Base-by-base conservation (phyloP, 1,139 yeast species). In the Suhomyces terraborum region DNA sequence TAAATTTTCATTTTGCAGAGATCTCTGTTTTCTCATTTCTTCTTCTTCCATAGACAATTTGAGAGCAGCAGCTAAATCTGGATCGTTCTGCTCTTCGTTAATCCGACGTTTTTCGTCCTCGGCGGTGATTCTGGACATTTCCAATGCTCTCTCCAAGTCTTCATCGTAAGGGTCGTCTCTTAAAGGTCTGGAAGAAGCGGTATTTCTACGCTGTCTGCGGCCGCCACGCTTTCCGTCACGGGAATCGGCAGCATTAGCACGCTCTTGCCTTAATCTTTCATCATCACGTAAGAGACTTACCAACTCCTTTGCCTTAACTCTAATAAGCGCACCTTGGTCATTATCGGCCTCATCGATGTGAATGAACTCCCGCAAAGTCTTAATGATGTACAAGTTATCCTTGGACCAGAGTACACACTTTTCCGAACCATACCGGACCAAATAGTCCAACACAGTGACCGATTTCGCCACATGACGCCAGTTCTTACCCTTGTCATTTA, bases 391-490 rank as follows among this genome's bases (percentile, higher is more conserved):
- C 40, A 93, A 65, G 61, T 93, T 93, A 61, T 89, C 96, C 61
- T 84, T 85, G 45, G 95, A 84, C 99, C 99, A 93, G 40, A 84
- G 71, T 7, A 93, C 96, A 56, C 94, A 94, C 54, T 87, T 86
- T 53, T 93, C 97, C 21, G 93, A 79, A 19, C 98, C 99, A 50
- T 76, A 79, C 52, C 95, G 80, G 19, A 93, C 89, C 50, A 93
- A 73, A 63, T 84, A 93, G 58, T 93, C 98, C 55, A 93, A 74
- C 10, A 93, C 85, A 1, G 96, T 87, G 53, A 93, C 73, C 2
- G 95, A 81, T 64, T 93, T 94, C 50, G 95, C 93, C 33, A 93
- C 93, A 64, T 93, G 99, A 52, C 97, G 80, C 98, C 98, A 93
- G 66, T 93, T 88, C 63, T 91, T 93, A 46, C 98, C 98, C 70